Evolutionary conservation across 2,329 filamentous ascomycete species (phyloP).

Genomic region (Penicillium sp.): DNA sequence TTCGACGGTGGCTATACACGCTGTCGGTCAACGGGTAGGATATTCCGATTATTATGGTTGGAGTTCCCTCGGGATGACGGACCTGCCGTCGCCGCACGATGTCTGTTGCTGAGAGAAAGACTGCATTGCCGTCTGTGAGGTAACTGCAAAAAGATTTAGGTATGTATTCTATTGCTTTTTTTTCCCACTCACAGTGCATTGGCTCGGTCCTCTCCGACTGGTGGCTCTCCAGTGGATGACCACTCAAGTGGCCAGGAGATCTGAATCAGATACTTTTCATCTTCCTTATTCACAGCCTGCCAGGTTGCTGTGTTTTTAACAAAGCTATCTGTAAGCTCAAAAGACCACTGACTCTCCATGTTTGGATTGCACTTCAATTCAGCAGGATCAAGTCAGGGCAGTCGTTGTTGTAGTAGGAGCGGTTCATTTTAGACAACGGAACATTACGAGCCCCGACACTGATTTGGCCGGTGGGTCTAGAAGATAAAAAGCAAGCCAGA

Average conservation of each 20-base stretch:
- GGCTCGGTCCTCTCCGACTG: neutral
- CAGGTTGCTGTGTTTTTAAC: constrained; percentile 16
- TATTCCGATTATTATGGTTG: constrained; percentile 27
- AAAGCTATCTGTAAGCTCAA: constrained; percentile 1
- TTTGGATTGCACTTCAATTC: neutral
- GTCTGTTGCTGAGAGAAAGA: constrained; percentile 29
- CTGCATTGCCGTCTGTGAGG: constrained; percentile 32
- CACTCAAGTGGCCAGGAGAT: constrained; percentile 29
- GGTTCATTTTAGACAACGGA: neutral
- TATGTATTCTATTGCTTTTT: neutral
- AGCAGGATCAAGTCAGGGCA: neutral
- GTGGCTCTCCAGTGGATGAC: constrained; percentile 8
- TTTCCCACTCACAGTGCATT: constrained; percentile 21
- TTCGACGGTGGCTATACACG: constrained; percentile 24
- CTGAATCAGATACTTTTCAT: constrained; percentile 23
- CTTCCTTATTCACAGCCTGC: constrained; percentile 5
- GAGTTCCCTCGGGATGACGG: constrained; percentile 12
- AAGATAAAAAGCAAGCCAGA: neutral
- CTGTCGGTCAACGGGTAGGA: constrained; percentile 24
- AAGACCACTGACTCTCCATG: constrained; percentile 12
- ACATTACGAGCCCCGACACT: neutral
- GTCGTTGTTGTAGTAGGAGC: neutral
- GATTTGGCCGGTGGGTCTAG: neutral
- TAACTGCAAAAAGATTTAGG: constrained; percentile 17
- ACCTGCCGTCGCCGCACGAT: constrained; percentile 21